phyloP scores from a whole-genome alignment of 2,329 filamentous ascomycete species.

The Podosphaera xanthii region DNA sequence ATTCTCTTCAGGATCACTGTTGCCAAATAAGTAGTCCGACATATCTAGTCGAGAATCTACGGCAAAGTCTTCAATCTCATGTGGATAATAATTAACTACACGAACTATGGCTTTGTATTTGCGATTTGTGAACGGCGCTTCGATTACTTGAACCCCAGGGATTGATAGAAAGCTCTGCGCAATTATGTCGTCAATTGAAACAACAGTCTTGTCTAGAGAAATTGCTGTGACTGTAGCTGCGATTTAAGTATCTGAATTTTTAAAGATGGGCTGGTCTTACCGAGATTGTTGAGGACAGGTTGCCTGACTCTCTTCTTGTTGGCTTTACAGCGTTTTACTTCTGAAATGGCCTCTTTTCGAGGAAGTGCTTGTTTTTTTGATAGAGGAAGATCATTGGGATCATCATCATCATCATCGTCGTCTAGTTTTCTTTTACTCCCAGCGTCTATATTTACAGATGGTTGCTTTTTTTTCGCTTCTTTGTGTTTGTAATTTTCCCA shows the following conservation, averaged over 20 bases:
- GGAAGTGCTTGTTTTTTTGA: slow-evolving; percentile 9
- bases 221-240: slow-evolving; percentile 22
- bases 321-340: slow-evolving; percentile 13
- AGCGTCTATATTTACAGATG: not conserved
- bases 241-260: not conserved
- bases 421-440: not conserved
- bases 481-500: slow-evolving; percentile 20
- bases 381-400: slow-evolving; percentile 3
- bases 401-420: slow-evolving; percentile 10
- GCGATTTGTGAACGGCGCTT: slow-evolving; percentile 49
- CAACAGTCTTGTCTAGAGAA: slow-evolving; percentile 19
- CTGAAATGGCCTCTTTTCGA: slow-evolving; percentile 13
- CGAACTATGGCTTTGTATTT: slow-evolving; percentile 48
- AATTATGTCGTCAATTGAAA: slow-evolving; percentile 9
- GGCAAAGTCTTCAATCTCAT: slow-evolving; percentile 48
- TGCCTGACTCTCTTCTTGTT: slow-evolving; percentile 13
- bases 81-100: slow-evolving; percentile 64
- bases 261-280: slow-evolving; percentile 11
- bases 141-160: slow-evolving; percentile 15
- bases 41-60: slow-evolving; percentile 23
- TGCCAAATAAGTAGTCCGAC: slow-evolving; percentile 27
- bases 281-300: slow-evolving; percentile 16
- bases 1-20: slow-evolving; percentile 14
- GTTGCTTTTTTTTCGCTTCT: slow-evolving; percentile 7
- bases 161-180: slow-evolving; percentile 21